Conservation (phyloP, 1,139 yeast genomes). For the Candida dubliniensis region DNA sequence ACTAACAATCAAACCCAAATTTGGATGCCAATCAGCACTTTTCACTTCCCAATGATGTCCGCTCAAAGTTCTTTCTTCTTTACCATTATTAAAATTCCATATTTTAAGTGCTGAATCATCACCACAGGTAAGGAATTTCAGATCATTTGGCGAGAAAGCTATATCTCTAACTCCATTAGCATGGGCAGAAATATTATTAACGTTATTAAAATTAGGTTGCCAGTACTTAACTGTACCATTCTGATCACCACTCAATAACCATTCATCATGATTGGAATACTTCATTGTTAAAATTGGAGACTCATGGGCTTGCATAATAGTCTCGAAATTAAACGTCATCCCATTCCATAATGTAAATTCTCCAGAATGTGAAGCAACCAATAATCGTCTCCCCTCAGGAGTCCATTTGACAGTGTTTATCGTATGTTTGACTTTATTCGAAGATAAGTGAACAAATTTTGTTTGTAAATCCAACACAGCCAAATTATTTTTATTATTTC, state of each 20-base stretch:
- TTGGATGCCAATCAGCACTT: constrained; percentile 95
- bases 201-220: constrained; percentile 98
- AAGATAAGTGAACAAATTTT: constrained; percentile 86
- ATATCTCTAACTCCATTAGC: constrained; percentile 80
- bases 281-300: constrained; percentile 76
- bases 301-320: constrained; percentile 98
- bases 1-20: constrained; percentile 75
- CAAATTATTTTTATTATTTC: constrained; percentile 35
- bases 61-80: constrained; percentile 73
- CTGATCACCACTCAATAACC: constrained; percentile 93
- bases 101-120: constrained; percentile 88
- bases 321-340: constrained; percentile 90
- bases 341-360: constrained; percentile 98
- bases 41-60: constrained; percentile 99
- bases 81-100: constrained; percentile 92
- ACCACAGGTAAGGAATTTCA: constrained; percentile 86
- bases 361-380: constrained; percentile 91
- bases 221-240: constrained; percentile 90
- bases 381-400: constrained; percentile 88
- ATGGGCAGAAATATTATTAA: constrained; percentile 81
- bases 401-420: constrained; percentile 94
- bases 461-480: constrained; percentile 64
- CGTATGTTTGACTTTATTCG: constrained; percentile 89
- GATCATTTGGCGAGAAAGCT: constrained; percentile 86
- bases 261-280: constrained; percentile 89